Conservation (phyloP, 352 stramenopile genomes). For the Phytopythium kandeliae region DNA sequence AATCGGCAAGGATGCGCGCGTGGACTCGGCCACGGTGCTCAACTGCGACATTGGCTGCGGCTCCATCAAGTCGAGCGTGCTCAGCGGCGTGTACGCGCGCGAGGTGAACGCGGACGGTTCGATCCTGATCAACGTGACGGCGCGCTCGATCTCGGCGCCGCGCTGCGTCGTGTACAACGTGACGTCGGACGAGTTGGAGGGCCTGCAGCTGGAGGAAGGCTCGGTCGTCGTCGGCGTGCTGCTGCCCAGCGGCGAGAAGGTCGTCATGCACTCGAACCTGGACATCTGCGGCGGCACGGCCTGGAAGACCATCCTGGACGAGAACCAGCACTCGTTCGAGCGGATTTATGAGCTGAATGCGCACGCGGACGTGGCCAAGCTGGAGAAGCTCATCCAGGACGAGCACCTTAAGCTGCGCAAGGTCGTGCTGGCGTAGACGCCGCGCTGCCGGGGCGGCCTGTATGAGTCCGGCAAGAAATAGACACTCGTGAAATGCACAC, state of each 20-base stretch:
- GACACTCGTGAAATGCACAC: background rate
- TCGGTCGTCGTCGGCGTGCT: slow-evolving; percentile 94
- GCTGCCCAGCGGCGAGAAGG: slow-evolving; percentile 87
- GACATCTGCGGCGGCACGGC: slow-evolving; percentile 91
- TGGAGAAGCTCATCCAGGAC: slow-evolving; percentile 83
- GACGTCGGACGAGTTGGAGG: slow-evolving; percentile 86
- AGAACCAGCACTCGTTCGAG: slow-evolving; percentile 95
- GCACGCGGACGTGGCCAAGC: slow-evolving; percentile 76
- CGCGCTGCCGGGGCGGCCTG: no score
- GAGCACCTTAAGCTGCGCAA: slow-evolving; percentile 76
- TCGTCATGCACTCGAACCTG: slow-evolving; percentile 90
- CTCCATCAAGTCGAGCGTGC: slow-evolving; percentile 70
- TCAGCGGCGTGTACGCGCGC: slow-evolving; percentile 87
- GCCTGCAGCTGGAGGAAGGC: slow-evolving; percentile 89
- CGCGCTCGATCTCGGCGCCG: slow-evolving; percentile 92
- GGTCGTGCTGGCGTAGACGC: slow-evolving; percentile 52
- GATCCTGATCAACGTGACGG: slow-evolving; percentile 98
- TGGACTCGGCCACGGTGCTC: slow-evolving; percentile 68
- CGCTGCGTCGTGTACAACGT: slow-evolving; percentile 98
- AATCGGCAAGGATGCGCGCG: slow-evolving; percentile 44
- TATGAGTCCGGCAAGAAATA: background rate
- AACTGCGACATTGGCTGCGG: slow-evolving; percentile 73
- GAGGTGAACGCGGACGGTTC: slow-evolving; percentile 92
- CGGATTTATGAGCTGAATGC: slow-evolving; percentile 93
- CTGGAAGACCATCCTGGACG: slow-evolving; percentile 91